Evolutionary conservation across 768 basidiomycete genomes (phyloP).

Genomic region (Russula brevipes): DNA sequence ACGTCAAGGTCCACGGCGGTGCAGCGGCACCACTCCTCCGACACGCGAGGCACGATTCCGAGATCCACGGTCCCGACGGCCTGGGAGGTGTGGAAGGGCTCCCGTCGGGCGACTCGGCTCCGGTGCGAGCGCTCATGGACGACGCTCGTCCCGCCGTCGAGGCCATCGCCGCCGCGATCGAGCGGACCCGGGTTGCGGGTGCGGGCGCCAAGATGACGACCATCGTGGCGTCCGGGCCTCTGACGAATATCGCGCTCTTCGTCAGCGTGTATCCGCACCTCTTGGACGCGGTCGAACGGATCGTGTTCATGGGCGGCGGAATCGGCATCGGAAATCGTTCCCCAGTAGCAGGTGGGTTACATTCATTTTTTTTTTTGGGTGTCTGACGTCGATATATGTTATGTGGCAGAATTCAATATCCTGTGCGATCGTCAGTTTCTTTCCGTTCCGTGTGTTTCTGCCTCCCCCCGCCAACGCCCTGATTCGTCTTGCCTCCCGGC

Average conservation of each 20-base stretch:
- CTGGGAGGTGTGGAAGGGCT: constrained; percentile 82
- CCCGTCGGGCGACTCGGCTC: constrained; percentile 43
- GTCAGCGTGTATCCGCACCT: constrained; percentile 44
- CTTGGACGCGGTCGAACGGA: constrained; percentile 52
- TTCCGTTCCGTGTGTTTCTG: not conserved
- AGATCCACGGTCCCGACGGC: constrained; percentile 81
- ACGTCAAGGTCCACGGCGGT: constrained; percentile 63
- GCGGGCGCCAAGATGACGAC: constrained; percentile 57
- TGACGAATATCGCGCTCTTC: constrained; percentile 66
- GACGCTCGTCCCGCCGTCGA: constrained; percentile 55
- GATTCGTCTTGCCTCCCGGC: not conserved
- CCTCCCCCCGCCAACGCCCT: not conserved
- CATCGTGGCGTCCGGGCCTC: constrained; percentile 73
- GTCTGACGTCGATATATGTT: not conserved
- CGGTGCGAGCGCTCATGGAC: constrained; percentile 46
- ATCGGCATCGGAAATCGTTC: constrained; percentile 80
- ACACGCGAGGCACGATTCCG: constrained; percentile 55
- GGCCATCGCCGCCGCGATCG: constrained; percentile 58
- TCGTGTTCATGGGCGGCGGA: constrained; percentile 91
- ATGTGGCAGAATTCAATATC: constrained; percentile 64
- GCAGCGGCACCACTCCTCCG: constrained; percentile 65
- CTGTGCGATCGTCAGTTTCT: constrained; percentile 69
- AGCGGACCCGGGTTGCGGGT: constrained; percentile 51
- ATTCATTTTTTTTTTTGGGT: constrained; percentile 17
- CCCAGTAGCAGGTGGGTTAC: constrained; percentile 54